These are phyloP conservation scores for Colletotrichum navitas DNA, from an alignment of 2,329 filamentous ascomycete species.

Conservation along the genomic window DNA sequence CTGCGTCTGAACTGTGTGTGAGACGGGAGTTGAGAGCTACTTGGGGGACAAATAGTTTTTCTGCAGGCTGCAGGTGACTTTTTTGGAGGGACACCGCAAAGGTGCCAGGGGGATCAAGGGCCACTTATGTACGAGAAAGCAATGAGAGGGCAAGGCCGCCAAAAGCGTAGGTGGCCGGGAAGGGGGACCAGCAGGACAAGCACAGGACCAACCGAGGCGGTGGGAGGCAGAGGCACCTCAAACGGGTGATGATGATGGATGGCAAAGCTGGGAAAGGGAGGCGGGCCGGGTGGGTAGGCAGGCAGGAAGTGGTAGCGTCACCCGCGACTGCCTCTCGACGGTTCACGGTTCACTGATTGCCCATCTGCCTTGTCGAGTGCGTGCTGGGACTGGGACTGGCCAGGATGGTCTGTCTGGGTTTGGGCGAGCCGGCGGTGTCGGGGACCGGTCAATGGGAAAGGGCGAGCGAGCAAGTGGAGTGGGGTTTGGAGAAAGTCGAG, in stretches of 20 bases:
- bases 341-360: slow-evolving; percentile 13
- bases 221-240: slow-evolving; percentile 14
- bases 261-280: slow-evolving; percentile 17
- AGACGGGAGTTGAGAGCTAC: slow-evolving; percentile 27
- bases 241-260: slow-evolving; percentile 11
- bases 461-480: slow-evolving; percentile 3
- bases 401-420: slow-evolving; percentile 7
- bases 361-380: background rate
- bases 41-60: slow-evolving; percentile 28
- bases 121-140: slow-evolving; percentile 39
- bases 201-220: background rate
- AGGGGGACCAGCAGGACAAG: slow-evolving; percentile 12
- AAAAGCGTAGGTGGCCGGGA: slow-evolving; percentile 33
- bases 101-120: slow-evolving; percentile 18
- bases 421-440: slow-evolving; percentile 16
- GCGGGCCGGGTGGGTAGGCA: slow-evolving; percentile 24
- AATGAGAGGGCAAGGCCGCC: slow-evolving; percentile 13
- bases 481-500: slow-evolving; percentile 4
- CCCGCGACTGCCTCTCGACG: slow-evolving; percentile 14
- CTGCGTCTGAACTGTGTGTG: slow-evolving; percentile 29
- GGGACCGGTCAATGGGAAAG: slow-evolving; percentile 15
- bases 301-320: slow-evolving; percentile 40
- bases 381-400: slow-evolving; percentile 2
- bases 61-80: slow-evolving; percentile 36
- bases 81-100: slow-evolving; percentile 10